Evolutionary conservation across 805 yeast genomes (phyloP).

Genomic region (Hermanozyma aechmeae): DNA sequence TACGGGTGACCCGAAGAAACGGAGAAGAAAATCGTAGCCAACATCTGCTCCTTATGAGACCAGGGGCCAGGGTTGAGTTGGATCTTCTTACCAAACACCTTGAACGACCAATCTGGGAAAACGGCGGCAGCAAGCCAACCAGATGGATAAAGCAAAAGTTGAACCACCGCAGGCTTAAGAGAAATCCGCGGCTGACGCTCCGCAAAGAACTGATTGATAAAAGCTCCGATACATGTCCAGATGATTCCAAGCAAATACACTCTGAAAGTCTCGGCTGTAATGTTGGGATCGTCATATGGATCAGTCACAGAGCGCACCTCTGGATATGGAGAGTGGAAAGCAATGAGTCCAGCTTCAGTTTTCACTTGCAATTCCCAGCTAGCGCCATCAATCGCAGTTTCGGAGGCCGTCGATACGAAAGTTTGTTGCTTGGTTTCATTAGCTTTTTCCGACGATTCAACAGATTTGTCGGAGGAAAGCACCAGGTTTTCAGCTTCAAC

Average conservation of each 20-base stretch:
- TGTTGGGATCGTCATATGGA: constrained; percentile 40
- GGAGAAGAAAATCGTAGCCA: constrained; percentile 39
- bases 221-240: constrained; percentile 20
- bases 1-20: constrained; percentile 20
- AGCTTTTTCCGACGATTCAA: too few species aligned
- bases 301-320: constrained; percentile 62
- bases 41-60: constrained; percentile 25
- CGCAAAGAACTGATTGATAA: constrained; percentile 10
- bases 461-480: too few species aligned
- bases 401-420: neutral
- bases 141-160: constrained; percentile 11
- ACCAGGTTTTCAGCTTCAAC: neutral
- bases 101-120: constrained; percentile 30
- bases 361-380: constrained; percentile 23
- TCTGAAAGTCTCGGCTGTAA: constrained; percentile 45
- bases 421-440: neutral
- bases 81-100: neutral
- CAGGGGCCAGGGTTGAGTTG: constrained; percentile 51
- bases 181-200: constrained; percentile 10
- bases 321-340: constrained; percentile 48
- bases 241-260: constrained; percentile 12
- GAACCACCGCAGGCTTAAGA: constrained; percentile 8
- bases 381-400: neutral
- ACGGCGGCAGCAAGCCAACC: constrained; percentile 29
- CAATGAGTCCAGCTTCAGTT: constrained; percentile 34